Base-by-base conservation (phyloP, 148 eudicot genomes). In the Selenicereus undatus region DNA sequence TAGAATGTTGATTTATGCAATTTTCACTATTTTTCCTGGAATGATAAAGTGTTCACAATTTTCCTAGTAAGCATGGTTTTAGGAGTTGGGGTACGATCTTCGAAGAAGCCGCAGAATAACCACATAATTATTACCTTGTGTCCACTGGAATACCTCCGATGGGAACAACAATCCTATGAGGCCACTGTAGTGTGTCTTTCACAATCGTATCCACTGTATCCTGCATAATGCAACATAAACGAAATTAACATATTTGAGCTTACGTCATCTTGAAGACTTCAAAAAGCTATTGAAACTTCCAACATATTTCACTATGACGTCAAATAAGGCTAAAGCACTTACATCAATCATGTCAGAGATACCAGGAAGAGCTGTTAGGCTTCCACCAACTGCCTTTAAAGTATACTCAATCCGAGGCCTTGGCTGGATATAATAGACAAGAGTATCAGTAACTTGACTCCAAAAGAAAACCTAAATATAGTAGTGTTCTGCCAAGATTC, bases 101-200 rank as follows among this genome's bases (percentile, higher is more conserved):
- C 14, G 7, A 82, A 62, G 5, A 51, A 51, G 27, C 35, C 22
- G 24, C 29, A 50, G 51, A 56, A 48, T 36, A 56, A 8, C 9
- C 60, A 78, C 50, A 10, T 52, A 54, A 26, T 11, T 11, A n/a
- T 43, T 86, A 93, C 99, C 97, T 96, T 78, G 82, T 74, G 84
- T 96, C 98, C 45, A 90, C 89, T 58, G 90, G 90, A 84, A 88
- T 48, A 71, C 94, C 99, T 71, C 98, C 99, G 80, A 96, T 90
- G n/a, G 99, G 99, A 80, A 96, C 95, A 84, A 96, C 98, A 85
- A 96, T 93, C 82, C 99, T 91, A 86, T 96, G 99, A 76, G 99
- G 99, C 99, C 99, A 96, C 82, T 90, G 89, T 36, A 96, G 95
- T 84, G 90, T 93, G 85, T 96, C 99, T 16, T 84, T 88, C 77